These are phyloP conservation scores for Marasmius tenuissimus DNA, from an alignment of 1,284 basidiomycete genomes.

Conservation along the genomic window DNA sequence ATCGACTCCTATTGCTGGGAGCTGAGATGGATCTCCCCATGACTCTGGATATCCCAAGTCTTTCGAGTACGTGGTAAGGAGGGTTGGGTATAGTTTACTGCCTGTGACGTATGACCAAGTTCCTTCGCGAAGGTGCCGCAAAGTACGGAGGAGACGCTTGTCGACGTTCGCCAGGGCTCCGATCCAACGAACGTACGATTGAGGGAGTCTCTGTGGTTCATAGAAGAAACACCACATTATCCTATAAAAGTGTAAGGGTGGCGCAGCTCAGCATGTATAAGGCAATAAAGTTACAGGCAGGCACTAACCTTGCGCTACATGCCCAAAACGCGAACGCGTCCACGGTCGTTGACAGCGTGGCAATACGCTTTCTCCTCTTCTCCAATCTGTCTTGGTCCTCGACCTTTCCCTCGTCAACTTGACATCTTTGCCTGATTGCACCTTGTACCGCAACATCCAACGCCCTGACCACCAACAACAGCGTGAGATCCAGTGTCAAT, in stretches of 20 bases:
- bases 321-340: constrained; percentile 75
- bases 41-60: constrained; percentile 57
- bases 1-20: constrained; percentile 57
- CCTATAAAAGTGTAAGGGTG: constrained; percentile 32
- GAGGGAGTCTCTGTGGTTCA: constrained; percentile 65
- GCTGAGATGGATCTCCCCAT: constrained; percentile 59
- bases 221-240: constrained; percentile 89
- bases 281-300: not conserved
- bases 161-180: constrained; percentile 67
- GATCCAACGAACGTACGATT: constrained; percentile 78
- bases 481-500: constrained; percentile 65
- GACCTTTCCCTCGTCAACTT: constrained; percentile 5
- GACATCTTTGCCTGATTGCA: constrained; percentile 38
- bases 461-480: constrained; percentile 70
- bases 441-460: constrained; percentile 59
- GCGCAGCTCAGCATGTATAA: not conserved
- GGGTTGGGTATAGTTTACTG: constrained; percentile 33
- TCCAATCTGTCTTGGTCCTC: not conserved
- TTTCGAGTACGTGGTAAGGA: constrained; percentile 46
- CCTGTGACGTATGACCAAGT: constrained; percentile 58
- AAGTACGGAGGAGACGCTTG: constrained; percentile 48
- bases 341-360: constrained; percentile 42
- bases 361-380: constrained; percentile 2
- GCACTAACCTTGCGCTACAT: constrained; percentile 65
- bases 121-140: constrained; percentile 53